Evolutionary conservation across 139 green algal genomes (phyloP), one percentile per base, ranked within the genome.

Genomic region (Zygnema cylindricum): DNA sequence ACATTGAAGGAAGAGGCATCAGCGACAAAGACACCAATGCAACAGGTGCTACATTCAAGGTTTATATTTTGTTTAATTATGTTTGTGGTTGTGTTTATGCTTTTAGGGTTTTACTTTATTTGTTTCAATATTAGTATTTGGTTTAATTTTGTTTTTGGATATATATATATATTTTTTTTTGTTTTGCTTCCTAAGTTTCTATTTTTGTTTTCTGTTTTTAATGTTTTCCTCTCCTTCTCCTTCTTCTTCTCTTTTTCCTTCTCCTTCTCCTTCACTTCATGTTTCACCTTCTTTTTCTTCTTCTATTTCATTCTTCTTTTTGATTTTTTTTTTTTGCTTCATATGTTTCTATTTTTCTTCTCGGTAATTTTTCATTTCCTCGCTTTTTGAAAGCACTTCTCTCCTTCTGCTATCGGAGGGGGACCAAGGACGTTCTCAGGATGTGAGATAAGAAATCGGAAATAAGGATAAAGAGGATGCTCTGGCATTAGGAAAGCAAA

Each of bases 401-500:
- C 57, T 73, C 30, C 57, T n/a, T 73, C 57, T 30, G 30, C 57
- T 73, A 30, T n/a, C 30, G 30, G 30, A 73, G 57, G 30, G 30
- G 73, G 43, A 76, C 77, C 3, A 23, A n/a, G 77, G 63, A 23
- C 63, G 39, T n/a, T n/a, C 25, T 79, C 35, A 0, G 79, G 40
- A 30, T 78, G 41, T 77, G 40, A 73, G 75, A 88, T 55, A 1
- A 90, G 38, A 43, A 82, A 84, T 11, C 41, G 86, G 86, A 88
- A 90, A 69, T 82, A 90, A 22, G 86, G 40, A 39, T 90, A 77
- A 33, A 87, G 86, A 11, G 43, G 35, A 69, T 90, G 36, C 7
- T 41, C 54, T 2, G 86, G 86, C 77, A 88, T 42, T 16, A 90
- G 77, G 77, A 90, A 90, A 77, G 3, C 38, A 41, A 90, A 88